These are phyloP conservation scores for Hortaea werneckii DNA, from an alignment of 2,329 filamentous ascomycete species.

Conservation along the genomic window DNA sequence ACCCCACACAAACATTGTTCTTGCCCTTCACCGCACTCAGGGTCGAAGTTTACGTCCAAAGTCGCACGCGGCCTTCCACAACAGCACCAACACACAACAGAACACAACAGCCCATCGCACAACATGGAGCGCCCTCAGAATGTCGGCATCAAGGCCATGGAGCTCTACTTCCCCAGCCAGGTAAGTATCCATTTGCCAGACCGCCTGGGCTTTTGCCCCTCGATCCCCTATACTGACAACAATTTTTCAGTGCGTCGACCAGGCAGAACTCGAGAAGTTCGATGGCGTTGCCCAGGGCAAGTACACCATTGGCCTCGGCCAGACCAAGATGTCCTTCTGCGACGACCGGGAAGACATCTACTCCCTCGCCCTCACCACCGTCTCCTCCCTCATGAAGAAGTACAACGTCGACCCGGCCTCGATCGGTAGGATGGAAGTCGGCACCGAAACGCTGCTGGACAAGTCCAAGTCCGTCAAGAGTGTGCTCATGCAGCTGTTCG, in stretches of 20 bases:
- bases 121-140: constrained; percentile 39
- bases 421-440: constrained; percentile 44
- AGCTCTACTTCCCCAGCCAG: constrained; percentile 46
- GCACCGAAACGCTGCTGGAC: constrained; percentile 45
- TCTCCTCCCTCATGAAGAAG: constrained; percentile 43
- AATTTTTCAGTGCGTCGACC: constrained; percentile 40
- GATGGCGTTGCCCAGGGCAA: constrained; percentile 43
- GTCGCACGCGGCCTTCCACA: neutral
- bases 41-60: neutral
- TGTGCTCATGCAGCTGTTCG: constrained; percentile 44
- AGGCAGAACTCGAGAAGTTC: constrained; percentile 45
- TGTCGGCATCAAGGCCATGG: constrained; percentile 45
- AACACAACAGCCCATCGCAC: neutral
- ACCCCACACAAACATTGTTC: constrained; percentile 2
- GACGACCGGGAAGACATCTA: constrained; percentile 47
- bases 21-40: constrained; percentile 1
- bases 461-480: constrained; percentile 48
- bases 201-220: neutral
- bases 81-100: neutral
- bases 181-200: constrained; percentile 23
- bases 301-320: constrained; percentile 45
- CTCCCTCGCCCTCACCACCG: constrained; percentile 42
- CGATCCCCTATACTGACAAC: neutral
- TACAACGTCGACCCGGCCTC: constrained; percentile 42
- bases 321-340: constrained; percentile 47